Conservation (phyloP, 768 basidiomycete species). For the Tylopilus rubrobrunneus region DNA sequence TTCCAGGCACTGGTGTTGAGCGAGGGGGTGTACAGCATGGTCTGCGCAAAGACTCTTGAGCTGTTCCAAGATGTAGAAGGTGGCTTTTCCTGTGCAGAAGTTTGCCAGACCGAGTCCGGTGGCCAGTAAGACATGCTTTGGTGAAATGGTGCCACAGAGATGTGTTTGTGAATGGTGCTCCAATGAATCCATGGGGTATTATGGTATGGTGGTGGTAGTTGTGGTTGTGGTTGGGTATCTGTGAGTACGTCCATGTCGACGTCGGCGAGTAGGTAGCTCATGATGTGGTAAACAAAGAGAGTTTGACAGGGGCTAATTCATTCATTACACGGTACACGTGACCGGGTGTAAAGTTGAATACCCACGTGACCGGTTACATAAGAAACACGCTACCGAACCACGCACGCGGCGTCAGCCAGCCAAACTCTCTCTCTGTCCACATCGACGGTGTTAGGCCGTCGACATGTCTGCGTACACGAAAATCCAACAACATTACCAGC, state of each 20-base stretch:
- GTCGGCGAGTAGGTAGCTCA: background rate
- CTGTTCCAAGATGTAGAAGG: background rate
- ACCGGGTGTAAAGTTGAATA: conserved; percentile 17
- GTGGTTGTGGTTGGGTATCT: background rate
- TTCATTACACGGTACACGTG: conserved; percentile 22
- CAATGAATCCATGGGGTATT: background rate
- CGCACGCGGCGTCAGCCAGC: conserved; percentile 22
- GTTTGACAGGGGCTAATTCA: conserved; percentile 14
- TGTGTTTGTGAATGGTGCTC: background rate
- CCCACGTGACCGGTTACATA: conserved; percentile 30
- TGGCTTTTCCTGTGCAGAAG: background rate
- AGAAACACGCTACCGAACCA: conserved; percentile 25
- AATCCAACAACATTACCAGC: conserved; percentile 30
- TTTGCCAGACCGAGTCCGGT: background rate
- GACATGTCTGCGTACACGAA: conserved; percentile 36
- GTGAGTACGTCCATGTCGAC: conserved; percentile 11
- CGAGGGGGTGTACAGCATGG: background rate
- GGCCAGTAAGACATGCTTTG: background rate
- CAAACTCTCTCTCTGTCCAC: conserved; percentile 1
- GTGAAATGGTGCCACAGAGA: background rate
- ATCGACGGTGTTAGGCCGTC: conserved; percentile 46
- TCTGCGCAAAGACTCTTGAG: background rate
- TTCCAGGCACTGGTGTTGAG: background rate
- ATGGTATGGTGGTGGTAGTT: background rate
- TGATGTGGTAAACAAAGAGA: background rate